Evolutionary conservation across 768 basidiomycete species (phyloP).

Genomic region (Termitomyces sp.): DNA sequence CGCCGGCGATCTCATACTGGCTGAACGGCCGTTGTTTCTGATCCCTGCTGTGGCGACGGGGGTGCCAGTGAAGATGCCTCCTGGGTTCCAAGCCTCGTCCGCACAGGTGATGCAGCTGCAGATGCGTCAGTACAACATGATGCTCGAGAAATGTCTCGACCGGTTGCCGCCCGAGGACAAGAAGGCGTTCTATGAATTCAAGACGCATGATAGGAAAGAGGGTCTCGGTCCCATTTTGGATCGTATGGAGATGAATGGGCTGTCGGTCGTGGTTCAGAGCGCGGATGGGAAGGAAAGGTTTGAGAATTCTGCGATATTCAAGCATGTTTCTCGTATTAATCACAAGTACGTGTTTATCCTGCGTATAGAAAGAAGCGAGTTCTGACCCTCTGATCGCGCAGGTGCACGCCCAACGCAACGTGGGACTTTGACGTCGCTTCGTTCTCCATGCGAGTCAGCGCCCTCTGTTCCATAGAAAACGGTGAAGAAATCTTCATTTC

Average conservation of each 20-base stretch:
- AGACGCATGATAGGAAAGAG: constrained; percentile 21
- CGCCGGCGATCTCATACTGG: constrained; percentile 1
- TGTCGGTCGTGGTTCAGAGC: not conserved
- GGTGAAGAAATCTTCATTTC: not conserved
- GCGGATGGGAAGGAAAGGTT: not conserved
- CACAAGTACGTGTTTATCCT: not conserved
- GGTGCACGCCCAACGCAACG: not conserved
- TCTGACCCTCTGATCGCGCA: not conserved
- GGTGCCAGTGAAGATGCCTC: not conserved
- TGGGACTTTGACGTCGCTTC: not conserved
- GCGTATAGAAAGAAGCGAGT: too few species aligned
- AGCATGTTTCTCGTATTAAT: not conserved
- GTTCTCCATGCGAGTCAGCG: not conserved
- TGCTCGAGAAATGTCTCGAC: constrained; percentile 11
- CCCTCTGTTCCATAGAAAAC: not conserved
- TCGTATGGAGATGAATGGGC: constrained; percentile 22
- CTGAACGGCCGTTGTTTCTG: constrained; percentile 29
- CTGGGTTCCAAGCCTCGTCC: not conserved
- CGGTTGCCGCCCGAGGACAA: constrained; percentile 17
- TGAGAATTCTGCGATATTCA: not conserved
- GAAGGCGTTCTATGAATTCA: constrained; percentile 18
- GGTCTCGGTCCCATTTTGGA: constrained; percentile 25
- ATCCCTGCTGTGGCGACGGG: constrained; percentile 2
- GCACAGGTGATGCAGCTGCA: not conserved
- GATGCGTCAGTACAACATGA: constrained; percentile 9